Base-by-base conservation (phyloP, 306 rosid genomes). In the Prunus armeniaca region DNA sequence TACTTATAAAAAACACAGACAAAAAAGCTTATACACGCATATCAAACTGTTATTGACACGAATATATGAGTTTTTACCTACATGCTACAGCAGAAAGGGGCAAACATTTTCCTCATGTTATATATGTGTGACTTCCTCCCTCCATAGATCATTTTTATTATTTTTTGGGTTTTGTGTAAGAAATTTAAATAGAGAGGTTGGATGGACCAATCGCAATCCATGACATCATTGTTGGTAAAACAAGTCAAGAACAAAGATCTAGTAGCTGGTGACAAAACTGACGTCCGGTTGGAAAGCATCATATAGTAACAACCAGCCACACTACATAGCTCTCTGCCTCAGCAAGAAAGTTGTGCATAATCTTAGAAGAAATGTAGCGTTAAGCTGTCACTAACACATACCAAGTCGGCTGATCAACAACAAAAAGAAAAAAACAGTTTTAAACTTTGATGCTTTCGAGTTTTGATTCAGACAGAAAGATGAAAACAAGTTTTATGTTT, bases 221-320 rank as follows among this genome's bases (percentile, higher is more conserved):
- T 34, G 60, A 77, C 71, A 60, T 75, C 78, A 50, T 50, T 27
- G 45, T 45, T 47, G 75, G 71, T 70, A 41, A 32, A 65, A 65
- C 54, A 43, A 63, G 80, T 74, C 77, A 49, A 28, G 69, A 70
- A 75, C 81, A 79, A 83, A 65, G 75, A 79, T 75, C 25, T n/a
- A 75, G 50, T 47, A 55, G 74, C 64, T 71, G 78, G 73, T 43
- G 81, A 82, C 80, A 49, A 83, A 83, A 54, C 66, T 65, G 51
- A 22, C 62, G 28, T 20, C 58, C 46, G 66, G 49, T 41, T 51
- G 51, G 72, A 62, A 38, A 4, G 67, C 72, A 69, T 80, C 25
- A 27, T 25, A 12, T 15, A 38, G 52, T 10, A 43, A 27, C 18
- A 51, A 24, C 34, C 24, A 22, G 73, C 73, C 60, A 47, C 12